Percentiles rank a stretch among this genome's conserved stretches.
Conservation (phyloP, 106 monocot species). For the Hemerocallis citrina region DNA sequence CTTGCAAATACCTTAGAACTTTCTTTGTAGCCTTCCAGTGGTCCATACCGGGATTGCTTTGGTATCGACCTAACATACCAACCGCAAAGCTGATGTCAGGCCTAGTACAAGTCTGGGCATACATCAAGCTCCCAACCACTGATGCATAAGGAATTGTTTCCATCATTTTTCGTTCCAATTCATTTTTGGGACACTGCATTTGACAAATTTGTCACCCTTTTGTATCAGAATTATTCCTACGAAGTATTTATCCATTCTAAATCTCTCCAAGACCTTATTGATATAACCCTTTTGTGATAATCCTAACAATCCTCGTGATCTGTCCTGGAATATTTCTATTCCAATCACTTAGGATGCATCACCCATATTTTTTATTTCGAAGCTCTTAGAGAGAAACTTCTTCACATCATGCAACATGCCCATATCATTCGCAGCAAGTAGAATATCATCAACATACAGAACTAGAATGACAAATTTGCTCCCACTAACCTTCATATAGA, state of each 20-base stretch:
- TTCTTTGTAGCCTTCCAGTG: constrained; percentile 4
- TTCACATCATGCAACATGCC: neutral
- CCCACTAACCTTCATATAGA: constrained; percentile 5
- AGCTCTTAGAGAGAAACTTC: neutral
- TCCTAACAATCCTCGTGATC: neutral
- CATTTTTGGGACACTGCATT: neutral
- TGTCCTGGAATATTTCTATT: neutral
- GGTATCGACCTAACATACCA: constrained; percentile 6
- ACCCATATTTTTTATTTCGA: constrained; percentile 15
- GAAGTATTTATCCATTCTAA: neutral
- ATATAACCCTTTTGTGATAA: constrained; percentile 3
- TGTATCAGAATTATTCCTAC: neutral
- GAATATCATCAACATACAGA: constrained; percentile 11
- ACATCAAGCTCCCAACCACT: constrained; percentile 5
- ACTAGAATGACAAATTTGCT: constrained; percentile 5
- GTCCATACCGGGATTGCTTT: constrained; percentile 9
- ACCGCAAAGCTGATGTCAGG: constrained; percentile 4
- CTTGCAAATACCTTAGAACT: constrained; percentile 13
- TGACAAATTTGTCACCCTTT: neutral
- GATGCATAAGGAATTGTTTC: neutral
- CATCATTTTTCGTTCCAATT: neutral
- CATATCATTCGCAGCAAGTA: constrained; percentile 1
- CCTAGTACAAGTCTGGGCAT: constrained; percentile 5
- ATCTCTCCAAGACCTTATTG: constrained; percentile 4
- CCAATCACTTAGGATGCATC: neutral